Evolutionary conservation across 1,284 basidiomycete genomes (phyloP).

Genomic region (Cutaneotrichosporon dermatis): DNA sequence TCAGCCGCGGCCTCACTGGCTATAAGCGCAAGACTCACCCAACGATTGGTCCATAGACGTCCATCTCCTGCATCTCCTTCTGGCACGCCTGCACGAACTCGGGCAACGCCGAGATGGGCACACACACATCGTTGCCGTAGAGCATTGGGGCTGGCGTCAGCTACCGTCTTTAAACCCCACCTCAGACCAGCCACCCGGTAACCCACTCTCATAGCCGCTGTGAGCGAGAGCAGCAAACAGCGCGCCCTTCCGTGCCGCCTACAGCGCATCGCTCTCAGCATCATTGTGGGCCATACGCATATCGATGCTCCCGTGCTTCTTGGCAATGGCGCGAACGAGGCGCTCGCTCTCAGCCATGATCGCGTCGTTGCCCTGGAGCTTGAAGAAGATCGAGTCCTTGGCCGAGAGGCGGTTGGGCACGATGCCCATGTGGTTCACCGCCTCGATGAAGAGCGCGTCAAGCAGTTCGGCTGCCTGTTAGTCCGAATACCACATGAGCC

Average conservation of each 20-base stretch:
- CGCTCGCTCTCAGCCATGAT: conserved; percentile 18
- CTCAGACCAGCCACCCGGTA: no score
- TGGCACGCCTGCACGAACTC: conserved; percentile 69
- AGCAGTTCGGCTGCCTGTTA: conserved; percentile 63
- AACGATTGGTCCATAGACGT: conserved; percentile 54
- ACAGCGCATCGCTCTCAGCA: conserved; percentile 66
- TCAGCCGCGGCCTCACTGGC: neutral
- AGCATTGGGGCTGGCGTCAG: conserved; percentile 58
- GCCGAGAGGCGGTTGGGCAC: conserved; percentile 58
- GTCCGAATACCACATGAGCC: neutral
- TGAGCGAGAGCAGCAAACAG: conserved; percentile 62
- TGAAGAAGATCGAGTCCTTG: conserved; percentile 74
- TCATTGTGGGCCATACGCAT: conserved; percentile 64
- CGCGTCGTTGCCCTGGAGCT: conserved; percentile 61
- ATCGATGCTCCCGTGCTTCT: conserved; percentile 61
- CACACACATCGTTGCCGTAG: conserved; percentile 78
- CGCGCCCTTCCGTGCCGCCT: conserved; percentile 77
- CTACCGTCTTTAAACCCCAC: neutral
- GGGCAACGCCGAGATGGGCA: conserved; percentile 71
- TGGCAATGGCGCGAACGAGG: conserved; percentile 50
- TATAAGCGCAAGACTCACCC: conserved; percentile 45
- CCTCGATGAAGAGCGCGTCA: conserved; percentile 64
- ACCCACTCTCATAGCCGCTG: conserved; percentile 17
- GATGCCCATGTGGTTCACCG: conserved; percentile 60
- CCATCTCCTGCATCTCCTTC: conserved; percentile 60